phyloP scores from a whole-genome alignment of 306 rosid species.

The Canavalia ensiformis region DNA sequence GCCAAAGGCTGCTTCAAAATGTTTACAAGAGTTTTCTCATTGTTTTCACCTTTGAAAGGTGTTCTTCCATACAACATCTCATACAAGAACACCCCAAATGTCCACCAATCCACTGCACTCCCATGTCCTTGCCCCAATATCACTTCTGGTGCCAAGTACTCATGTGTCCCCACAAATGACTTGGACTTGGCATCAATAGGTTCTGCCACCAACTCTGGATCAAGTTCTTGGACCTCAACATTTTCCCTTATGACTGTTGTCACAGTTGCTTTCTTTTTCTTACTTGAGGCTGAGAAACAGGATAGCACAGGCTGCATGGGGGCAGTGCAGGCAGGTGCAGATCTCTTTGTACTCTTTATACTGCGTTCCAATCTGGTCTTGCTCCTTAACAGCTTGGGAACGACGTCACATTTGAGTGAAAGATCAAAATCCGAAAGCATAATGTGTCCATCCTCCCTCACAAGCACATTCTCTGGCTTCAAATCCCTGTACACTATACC shows the following conservation, averaged over 20 bases:
- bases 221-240: constrained; percentile 50
- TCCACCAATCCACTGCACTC: constrained; percentile 99
- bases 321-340: constrained; percentile 65
- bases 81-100: constrained; percentile 87
- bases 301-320: constrained; percentile 94
- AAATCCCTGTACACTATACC: constrained; percentile 95
- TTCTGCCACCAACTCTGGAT: constrained; percentile 90
- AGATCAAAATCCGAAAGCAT: constrained; percentile 98
- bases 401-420: constrained; percentile 92
- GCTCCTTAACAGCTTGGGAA: constrained; percentile 74
- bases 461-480: constrained; percentile 95
- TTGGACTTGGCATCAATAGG: constrained; percentile 83
- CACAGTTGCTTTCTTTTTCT: constrained; percentile 60
- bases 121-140: constrained; percentile 97
- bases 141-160: constrained; percentile 94
- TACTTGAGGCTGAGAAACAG: constrained; percentile 71
- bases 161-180: constrained; percentile 95
- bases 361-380: constrained; percentile 48
- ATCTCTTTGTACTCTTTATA: constrained; percentile 51
- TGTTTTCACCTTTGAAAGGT: constrained; percentile 95
- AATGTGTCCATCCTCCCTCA: constrained; percentile 93
- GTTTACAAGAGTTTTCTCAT: constrained; percentile 84
- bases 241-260: constrained; percentile 73
- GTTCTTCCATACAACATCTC: constrained; percentile 92
- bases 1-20: constrained; percentile 76